Conservation (phyloP, 176 grass and related monocot genomes). For the Oryza glumipatula region DNA sequence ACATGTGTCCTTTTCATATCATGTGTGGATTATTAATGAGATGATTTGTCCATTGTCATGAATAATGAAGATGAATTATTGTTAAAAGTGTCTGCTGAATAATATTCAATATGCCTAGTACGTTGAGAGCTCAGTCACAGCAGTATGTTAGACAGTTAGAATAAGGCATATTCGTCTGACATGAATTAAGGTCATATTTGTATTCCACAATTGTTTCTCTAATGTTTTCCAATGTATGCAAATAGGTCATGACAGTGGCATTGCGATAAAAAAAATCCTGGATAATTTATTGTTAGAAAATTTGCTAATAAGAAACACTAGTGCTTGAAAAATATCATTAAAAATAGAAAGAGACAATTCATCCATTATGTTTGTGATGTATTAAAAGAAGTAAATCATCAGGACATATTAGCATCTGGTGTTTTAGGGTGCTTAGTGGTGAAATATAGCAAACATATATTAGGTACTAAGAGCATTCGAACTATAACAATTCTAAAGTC, state of each 20-base stretch:
- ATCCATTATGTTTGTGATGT: background rate
- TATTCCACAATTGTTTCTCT: background rate
- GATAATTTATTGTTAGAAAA: background rate
- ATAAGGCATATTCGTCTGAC: background rate
- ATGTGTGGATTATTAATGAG: background rate
- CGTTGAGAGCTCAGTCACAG: background rate
- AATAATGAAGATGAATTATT: slow-evolving; percentile 14
- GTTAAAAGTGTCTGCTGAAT: background rate
- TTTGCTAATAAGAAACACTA: background rate
- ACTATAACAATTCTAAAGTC: background rate
- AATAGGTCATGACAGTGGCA: background rate
- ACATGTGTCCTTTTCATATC: slow-evolving; percentile 2
- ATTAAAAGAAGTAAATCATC: background rate
- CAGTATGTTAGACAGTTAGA: background rate
- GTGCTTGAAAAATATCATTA: background rate
- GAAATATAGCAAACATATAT: background rate
- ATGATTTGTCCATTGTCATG: background rate
- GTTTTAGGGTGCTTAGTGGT: background rate
- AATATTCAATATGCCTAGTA: background rate
- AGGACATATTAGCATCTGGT: background rate
- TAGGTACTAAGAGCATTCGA: background rate
- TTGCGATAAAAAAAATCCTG: background rate
- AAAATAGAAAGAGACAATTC: background rate
- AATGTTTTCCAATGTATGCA: background rate
- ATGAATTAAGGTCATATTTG: background rate